phyloP scores from a whole-genome alignment of 257 asterid genomes.

The Leonotis leonurus region DNA sequence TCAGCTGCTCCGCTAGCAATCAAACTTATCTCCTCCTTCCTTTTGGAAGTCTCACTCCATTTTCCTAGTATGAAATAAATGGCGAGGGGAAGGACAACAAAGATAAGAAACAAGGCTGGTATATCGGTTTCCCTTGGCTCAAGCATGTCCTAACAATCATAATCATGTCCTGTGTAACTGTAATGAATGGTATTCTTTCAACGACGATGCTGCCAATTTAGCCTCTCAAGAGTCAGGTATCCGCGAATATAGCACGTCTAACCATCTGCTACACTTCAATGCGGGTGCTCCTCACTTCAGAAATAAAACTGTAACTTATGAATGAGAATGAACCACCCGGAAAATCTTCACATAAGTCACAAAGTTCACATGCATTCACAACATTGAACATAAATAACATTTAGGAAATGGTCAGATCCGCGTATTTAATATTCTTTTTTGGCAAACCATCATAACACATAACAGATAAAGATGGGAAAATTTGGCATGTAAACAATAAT shows the following conservation, averaged over 20 bases:
- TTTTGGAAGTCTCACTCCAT: conserved; percentile 59
- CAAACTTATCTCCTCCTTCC: conserved; percentile 43
- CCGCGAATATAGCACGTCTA: neutral
- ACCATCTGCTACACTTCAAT: conserved; percentile 8
- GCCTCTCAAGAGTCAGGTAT: neutral
- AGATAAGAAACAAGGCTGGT: conserved; percentile 52
- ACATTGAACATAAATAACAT: neutral
- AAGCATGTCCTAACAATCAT: conserved; percentile 70
- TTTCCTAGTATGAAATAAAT: conserved; percentile 63
- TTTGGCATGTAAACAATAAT: neutral
- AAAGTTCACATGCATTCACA: neutral
- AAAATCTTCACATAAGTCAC: neutral
- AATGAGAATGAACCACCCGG: neutral
- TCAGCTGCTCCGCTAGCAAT: conserved; percentile 50
- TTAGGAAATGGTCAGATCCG: neutral
- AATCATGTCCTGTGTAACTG: conserved; percentile 51
- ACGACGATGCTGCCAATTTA: conserved; percentile 18
- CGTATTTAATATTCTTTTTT: too few relatives aligned
- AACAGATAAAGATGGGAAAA: neutral
- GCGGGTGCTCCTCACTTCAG: conserved; percentile 14
- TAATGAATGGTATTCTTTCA: conserved; percentile 17
- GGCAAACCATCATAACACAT: neutral
- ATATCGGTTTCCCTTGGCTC: conserved; percentile 72
- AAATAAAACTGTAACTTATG: neutral
- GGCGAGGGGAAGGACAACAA: conserved; percentile 74